These are phyloP conservation scores for Globisporangium acanthophoron DNA, from an alignment of 352 stramenopile species.

Conservation along the genomic window DNA sequence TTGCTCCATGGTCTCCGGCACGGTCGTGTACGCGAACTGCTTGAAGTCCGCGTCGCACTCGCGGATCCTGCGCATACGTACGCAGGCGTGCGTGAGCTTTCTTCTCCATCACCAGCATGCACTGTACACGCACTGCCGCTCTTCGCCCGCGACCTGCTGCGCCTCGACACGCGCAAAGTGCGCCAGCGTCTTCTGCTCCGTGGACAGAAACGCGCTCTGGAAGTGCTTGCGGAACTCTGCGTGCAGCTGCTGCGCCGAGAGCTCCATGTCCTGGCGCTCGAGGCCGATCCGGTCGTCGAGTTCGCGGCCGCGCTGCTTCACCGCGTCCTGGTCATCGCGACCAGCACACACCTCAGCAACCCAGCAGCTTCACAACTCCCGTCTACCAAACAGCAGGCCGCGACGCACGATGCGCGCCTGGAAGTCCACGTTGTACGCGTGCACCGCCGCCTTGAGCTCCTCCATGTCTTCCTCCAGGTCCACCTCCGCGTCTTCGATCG, in stretches of 20 bases:
- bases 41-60: conserved; percentile 48
- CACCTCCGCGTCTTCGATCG: conserved; percentile 69
- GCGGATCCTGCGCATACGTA: conserved; percentile 25
- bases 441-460: conserved; percentile 70
- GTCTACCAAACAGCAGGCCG: not conserved
- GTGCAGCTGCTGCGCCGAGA: conserved; percentile 47
- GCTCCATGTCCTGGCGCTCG: conserved; percentile 60
- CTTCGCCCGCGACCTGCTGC: conserved; percentile 37
- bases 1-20: conserved; percentile 87
- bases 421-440: conserved; percentile 83
- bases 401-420: conserved; percentile 64
- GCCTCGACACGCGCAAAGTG: conserved; percentile 56
- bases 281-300: conserved; percentile 42
- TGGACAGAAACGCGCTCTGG: conserved; percentile 34
- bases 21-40: conserved; percentile 74
- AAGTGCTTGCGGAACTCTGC: conserved; percentile 41
- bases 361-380: too few species aligned
- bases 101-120: too few species aligned
- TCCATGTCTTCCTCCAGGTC: conserved; percentile 79
- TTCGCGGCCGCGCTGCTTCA: conserved; percentile 49
- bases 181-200: conserved; percentile 54
- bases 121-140: conserved; percentile 29
- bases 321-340: conserved; percentile 37
- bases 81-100: too few species aligned
- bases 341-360: too few species aligned